These are phyloP conservation scores for Xylaria intraflava DNA, from an alignment of 495 filamentous ascomycete species.

Conservation along the genomic window DNA sequence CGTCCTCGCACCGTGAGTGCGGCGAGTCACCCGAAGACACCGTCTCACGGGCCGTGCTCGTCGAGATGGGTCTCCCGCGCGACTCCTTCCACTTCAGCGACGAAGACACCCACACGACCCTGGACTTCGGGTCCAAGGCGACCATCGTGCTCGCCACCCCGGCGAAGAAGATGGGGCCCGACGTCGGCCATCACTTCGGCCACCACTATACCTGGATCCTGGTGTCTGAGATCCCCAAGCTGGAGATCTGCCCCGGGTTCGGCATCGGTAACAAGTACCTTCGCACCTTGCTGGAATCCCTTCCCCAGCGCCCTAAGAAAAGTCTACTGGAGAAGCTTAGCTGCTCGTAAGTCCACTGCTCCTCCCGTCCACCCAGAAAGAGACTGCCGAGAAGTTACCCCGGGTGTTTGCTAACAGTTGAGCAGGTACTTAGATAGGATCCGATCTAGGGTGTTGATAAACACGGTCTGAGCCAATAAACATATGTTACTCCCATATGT, in stretches of 20 bases:
- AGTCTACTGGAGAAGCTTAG: not conserved
- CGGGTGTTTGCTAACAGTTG: not conserved
- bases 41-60: not conserved
- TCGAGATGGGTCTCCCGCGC: not conserved
- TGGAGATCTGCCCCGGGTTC: not conserved
- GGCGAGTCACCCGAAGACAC: not conserved
- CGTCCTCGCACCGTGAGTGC: not conserved
- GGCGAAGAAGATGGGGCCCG: not conserved
- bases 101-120: constrained; percentile 15
- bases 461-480: too few species aligned
- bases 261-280: not conserved
- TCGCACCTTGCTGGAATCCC: not conserved
- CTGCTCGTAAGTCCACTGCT: not conserved
- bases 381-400: not conserved
- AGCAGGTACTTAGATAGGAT: not conserved
- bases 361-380: not conserved
- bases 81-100: not conserved
- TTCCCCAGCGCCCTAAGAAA: not conserved
- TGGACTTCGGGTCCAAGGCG: constrained; percentile 9
- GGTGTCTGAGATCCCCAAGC: not conserved
- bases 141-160: not conserved
- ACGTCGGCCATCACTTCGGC: not conserved
- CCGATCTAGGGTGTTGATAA: not conserved
- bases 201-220: not conserved
- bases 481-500: too few species aligned